These are phyloP conservation scores for Guyanaporus albipodus DNA, from an alignment of 768 basidiomycete genomes.

Conservation along the genomic window DNA sequence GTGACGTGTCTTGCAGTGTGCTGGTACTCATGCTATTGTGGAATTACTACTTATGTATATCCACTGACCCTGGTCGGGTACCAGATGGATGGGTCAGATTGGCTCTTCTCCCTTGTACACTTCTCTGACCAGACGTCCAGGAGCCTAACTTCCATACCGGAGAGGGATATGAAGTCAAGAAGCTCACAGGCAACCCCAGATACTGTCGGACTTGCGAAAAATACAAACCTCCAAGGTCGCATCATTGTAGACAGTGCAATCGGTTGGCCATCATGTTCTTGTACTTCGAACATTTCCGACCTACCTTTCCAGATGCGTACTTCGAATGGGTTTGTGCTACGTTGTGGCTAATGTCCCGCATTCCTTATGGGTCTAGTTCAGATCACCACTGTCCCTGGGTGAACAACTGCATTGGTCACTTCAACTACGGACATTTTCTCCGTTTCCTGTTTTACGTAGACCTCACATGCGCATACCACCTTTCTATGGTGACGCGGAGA, in stretches of 20 bases:
- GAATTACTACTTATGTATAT: constrained; percentile 85
- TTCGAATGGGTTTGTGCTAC: constrained; percentile 74
- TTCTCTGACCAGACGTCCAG: constrained; percentile 29
- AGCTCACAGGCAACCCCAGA: constrained; percentile 73
- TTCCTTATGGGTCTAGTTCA: constrained; percentile 27
- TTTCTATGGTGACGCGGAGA: constrained; percentile 73
- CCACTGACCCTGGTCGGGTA: constrained; percentile 80
- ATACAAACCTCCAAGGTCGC: constrained; percentile 85
- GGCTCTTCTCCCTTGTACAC: background rate
- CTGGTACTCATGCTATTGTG: constrained; percentile 75
- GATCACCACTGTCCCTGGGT: constrained; percentile 94
- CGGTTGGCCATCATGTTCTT: constrained; percentile 43
- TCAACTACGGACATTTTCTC: constrained; percentile 84
- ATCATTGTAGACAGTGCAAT: constrained; percentile 90
- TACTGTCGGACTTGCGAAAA: constrained; percentile 83
- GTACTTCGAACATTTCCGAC: constrained; percentile 1
- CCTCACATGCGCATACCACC: constrained; percentile 82
- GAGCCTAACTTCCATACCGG: constrained; percentile 62
- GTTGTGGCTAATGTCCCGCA: background rate
- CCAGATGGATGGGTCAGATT: constrained; percentile 70
- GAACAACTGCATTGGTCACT: constrained; percentile 91
- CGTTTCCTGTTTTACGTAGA: constrained; percentile 94
- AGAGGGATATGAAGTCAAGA: constrained; percentile 89
- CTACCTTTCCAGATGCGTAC: constrained; percentile 55
- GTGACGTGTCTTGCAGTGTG: constrained; percentile 40